Evolutionary conservation across 2,329 filamentous ascomycete species (phyloP), one percentile per base, ranked within the genome.

Genomic region (Cladophialophora psammophila): DNA sequence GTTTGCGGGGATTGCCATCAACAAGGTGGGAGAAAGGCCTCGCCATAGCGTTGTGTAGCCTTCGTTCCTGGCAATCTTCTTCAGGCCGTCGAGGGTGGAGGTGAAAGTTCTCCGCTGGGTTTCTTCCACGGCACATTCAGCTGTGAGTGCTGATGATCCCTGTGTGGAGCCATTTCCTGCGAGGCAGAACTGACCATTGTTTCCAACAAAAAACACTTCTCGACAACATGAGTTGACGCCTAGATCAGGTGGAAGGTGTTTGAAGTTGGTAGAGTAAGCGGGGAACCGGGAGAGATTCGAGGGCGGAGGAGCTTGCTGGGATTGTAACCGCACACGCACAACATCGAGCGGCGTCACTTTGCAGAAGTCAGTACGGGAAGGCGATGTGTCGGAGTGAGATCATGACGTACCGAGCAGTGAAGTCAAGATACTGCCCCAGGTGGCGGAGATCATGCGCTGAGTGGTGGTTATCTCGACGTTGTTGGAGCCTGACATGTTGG

Each of bases 381-480:
- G 15, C 65, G n/a, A 55, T 57, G 45, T 36, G 18, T 60, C 18
- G 54, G 45, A 50, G 2, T 18, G 59, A 54, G 58, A 36, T n/a
- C n/a, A 62, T 31, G 65, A 77, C 87, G 72, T 85, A 97, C 94
- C 92, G 50, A 98, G 86, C 32, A 98, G 80, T 20, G 93, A 95
- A 8, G 94, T 98, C 70, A 98, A 79, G 65, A 99, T 81, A 79
- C 94, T 98, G 67, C 95, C 95, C 63, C 91, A 90, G 72, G 94
- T 92, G 58, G 95, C 95, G 64, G 94, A 97, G 63, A 96, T 79
- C 95, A 99, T 99, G 83, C 94, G 95, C 82, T 98, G 94, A 12
- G 86, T 80, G 26, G 93, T 86, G 5, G 94, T 93, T 71, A 96
- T 92, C 69, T 94, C 71, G 45, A 66, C 31, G 15, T 38, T 32